phyloP scores from a whole-genome alignment of 768 basidiomycete species.

The Boletus subparvulus region DNA sequence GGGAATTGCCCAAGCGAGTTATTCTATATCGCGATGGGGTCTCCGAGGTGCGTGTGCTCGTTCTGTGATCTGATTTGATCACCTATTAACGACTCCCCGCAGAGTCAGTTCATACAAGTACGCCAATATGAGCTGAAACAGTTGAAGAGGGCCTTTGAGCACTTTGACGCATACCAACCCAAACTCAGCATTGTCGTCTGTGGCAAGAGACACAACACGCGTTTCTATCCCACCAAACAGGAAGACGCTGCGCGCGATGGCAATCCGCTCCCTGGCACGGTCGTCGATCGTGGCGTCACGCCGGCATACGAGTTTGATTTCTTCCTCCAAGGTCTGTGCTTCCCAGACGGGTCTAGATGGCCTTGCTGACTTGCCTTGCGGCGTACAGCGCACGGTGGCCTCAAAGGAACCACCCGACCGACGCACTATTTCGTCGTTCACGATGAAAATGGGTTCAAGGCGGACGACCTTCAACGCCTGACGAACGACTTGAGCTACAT shows the following conservation, averaged over 20 bases:
- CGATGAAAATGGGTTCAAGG: slow-evolving; percentile 50
- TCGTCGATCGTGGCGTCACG: slow-evolving; percentile 56
- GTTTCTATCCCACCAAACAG: slow-evolving; percentile 49
- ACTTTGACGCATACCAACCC: slow-evolving; percentile 43
- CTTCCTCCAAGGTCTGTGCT: slow-evolving; percentile 45
- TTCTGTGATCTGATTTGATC: not conserved
- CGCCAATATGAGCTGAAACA: slow-evolving; percentile 41
- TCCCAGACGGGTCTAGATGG: not conserved
- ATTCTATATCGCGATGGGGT: slow-evolving; percentile 69
- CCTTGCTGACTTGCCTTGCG: too few species aligned
- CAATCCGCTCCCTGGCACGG: slow-evolving; percentile 53
- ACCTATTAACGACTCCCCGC: not conserved
- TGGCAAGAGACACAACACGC: slow-evolving; percentile 56
- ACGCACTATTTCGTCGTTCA: slow-evolving; percentile 57
- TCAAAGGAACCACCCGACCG: slow-evolving; percentile 46
- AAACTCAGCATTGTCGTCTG: slow-evolving; percentile 55
- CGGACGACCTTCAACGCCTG: slow-evolving; percentile 50
- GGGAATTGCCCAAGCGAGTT: slow-evolving; percentile 42
- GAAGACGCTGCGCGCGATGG: slow-evolving; percentile 42
- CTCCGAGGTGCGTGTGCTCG: slow-evolving; percentile 56
- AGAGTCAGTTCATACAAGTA: slow-evolving; percentile 51
- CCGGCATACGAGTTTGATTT: slow-evolving; percentile 56
- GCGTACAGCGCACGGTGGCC: slow-evolving; percentile 41
- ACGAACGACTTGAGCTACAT: slow-evolving; percentile 54
- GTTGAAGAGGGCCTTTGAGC: slow-evolving; percentile 41